Percentiles rank a stretch among this genome's conserved stretches.
These are phyloP conservation scores for Claviceps purpurea DNA, from an alignment of 2,329 filamentous ascomycete species.

Conservation along the genomic window DNA sequence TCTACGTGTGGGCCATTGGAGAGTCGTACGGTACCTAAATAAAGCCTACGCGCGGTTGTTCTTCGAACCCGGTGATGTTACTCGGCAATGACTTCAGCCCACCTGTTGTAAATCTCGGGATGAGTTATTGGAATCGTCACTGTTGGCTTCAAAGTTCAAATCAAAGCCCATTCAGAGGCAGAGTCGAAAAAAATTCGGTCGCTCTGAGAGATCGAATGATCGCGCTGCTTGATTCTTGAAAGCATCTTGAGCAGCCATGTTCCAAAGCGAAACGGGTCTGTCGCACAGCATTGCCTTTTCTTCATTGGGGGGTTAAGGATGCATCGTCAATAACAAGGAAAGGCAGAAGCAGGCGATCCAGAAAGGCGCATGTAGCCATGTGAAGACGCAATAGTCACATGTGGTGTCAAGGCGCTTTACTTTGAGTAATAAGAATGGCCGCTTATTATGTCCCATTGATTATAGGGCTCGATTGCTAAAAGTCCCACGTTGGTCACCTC, in stretches of 20 bases:
- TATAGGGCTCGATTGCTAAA: slow-evolving; percentile 31
- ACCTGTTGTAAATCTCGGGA: neutral
- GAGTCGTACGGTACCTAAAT: slow-evolving; percentile 20
- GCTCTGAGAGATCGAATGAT: slow-evolving; percentile 33
- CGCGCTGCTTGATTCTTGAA: slow-evolving; percentile 33
- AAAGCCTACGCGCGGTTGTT: slow-evolving; percentile 1
- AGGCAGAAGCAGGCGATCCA: slow-evolving; percentile 33
- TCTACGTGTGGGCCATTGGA: slow-evolving; percentile 28
- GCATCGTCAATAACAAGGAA: slow-evolving; percentile 40
- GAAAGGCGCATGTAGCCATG: slow-evolving; percentile 30
- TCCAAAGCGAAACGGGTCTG: slow-evolving; percentile 25
- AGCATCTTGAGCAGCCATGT: slow-evolving; percentile 38
- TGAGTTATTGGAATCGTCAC: slow-evolving; percentile 8
- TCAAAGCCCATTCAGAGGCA: slow-evolving; percentile 16
- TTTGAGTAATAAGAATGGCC: slow-evolving; percentile 30
- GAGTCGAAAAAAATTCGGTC: slow-evolving; percentile 18
- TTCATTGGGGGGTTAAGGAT: slow-evolving; percentile 32
- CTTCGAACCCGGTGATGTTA: slow-evolving; percentile 22
- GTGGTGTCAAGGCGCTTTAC: slow-evolving; percentile 42
- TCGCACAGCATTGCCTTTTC: slow-evolving; percentile 36
- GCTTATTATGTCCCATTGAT: slow-evolving; percentile 29
- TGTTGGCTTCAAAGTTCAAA: too few relatives aligned
- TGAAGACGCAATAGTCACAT: slow-evolving; percentile 28
- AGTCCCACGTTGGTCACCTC: slow-evolving; percentile 4
- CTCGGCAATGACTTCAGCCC: neutral